These are phyloP conservation scores for Trametes hirsuta DNA, from an alignment of 1,284 basidiomycete genomes.

Conservation along the genomic window DNA sequence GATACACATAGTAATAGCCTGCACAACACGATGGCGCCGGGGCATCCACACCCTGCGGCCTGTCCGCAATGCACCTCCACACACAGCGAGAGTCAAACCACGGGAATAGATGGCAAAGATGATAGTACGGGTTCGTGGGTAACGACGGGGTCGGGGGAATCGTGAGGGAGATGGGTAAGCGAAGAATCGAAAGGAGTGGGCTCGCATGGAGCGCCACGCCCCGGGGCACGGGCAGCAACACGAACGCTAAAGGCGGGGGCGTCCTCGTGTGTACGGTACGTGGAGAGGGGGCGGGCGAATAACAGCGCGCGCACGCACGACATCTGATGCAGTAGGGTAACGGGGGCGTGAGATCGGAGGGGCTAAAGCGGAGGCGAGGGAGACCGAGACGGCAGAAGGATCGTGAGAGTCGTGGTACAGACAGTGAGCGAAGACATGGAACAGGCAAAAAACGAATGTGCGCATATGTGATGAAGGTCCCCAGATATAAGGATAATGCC, in stretches of 20 bases:
- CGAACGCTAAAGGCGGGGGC: not conserved
- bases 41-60: slow-evolving; percentile 17
- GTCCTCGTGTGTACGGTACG: slow-evolving; percentile 2
- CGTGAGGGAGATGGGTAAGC: slow-evolving; percentile 6
- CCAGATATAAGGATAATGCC: slow-evolving; percentile 33
- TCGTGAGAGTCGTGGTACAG: slow-evolving; percentile 32
- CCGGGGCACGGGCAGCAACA: slow-evolving; percentile 5
- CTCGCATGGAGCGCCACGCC: slow-evolving; percentile 4
- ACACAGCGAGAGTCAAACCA: slow-evolving; percentile 9
- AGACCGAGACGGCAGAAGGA: slow-evolving; percentile 17
- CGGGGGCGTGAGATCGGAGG: slow-evolving; percentile 8
- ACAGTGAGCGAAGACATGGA: slow-evolving; percentile 18
- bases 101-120: slow-evolving; percentile 16
- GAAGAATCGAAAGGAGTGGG: slow-evolving; percentile 17
- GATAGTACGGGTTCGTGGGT: slow-evolving; percentile 13
- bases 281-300: slow-evolving; percentile 12
- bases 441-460: slow-evolving; percentile 28
- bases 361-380: slow-evolving; percentile 8
- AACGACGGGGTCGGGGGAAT: slow-evolving; percentile 8
- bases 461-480: slow-evolving; percentile 29
- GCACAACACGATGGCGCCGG: slow-evolving; percentile 24
- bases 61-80: slow-evolving; percentile 14
- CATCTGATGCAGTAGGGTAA: slow-evolving; percentile 28
- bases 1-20: slow-evolving; percentile 33
- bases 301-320: slow-evolving; percentile 26